Percentiles rank a stretch among this genome's conserved stretches.
These are phyloP conservation scores for Psidium friedrichsthalianum DNA, from an alignment of 345 rosid species.

Conservation along the genomic window DNA sequence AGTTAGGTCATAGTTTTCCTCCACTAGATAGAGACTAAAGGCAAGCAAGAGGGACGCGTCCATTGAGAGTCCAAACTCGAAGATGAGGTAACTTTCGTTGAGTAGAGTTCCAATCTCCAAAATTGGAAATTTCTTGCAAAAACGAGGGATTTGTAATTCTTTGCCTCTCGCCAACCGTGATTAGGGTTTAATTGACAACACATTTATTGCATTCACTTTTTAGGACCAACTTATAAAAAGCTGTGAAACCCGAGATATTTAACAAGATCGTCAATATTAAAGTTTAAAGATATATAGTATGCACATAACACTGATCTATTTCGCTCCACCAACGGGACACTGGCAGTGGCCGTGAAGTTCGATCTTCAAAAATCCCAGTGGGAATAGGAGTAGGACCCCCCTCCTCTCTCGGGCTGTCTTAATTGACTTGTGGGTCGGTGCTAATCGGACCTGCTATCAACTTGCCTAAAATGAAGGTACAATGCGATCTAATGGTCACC, in stretches of 20 bases:
- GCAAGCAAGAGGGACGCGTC: not conserved
- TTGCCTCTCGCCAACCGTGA: too few relatives aligned
- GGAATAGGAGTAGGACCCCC: not conserved
- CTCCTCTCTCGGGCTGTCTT: not conserved
- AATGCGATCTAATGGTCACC: rapidly evolving
- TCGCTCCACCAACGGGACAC: not conserved
- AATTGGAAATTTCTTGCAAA: not conserved
- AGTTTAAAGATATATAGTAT: not conserved
- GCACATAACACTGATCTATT: not conserved
- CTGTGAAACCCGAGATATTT: not conserved
- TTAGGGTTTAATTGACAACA: too few relatives aligned
- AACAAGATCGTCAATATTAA: not conserved
- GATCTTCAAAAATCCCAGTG: not conserved
- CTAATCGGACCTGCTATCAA: not conserved
- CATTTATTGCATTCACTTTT: not conserved
- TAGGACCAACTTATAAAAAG: not conserved
- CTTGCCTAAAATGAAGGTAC: not conserved
- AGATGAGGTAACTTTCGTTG: not conserved
- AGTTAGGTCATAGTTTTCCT: too few relatives aligned
- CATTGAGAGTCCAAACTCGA: not conserved
- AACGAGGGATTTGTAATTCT: too few relatives aligned
- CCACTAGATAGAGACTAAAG: not conserved
- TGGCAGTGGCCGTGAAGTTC: not conserved
- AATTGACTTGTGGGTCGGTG: rapidly evolving
- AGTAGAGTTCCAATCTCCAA: not conserved